phyloP scores from a whole-genome alignment of 1,139 yeast genomes.

The Candida gigantensis region DNA sequence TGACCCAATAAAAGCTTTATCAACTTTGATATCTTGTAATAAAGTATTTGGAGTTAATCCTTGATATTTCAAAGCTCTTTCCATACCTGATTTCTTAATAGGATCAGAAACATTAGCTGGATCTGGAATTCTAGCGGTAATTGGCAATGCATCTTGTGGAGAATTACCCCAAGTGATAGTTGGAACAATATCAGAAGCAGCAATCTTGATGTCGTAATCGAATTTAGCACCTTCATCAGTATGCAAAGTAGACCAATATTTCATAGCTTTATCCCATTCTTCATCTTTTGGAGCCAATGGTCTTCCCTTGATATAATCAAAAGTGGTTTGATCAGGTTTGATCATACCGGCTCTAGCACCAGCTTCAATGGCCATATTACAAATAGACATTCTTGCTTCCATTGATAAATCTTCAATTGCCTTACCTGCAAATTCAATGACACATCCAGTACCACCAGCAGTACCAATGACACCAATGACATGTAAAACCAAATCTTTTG shows the following conservation, averaged over 20 bases:
- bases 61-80: conserved; percentile 88
- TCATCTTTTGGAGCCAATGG: conserved; percentile 92
- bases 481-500: conserved; percentile 91
- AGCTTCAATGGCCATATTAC: conserved; percentile 98
- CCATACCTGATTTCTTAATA: conserved; percentile 78
- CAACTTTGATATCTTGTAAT: conserved; percentile 68
- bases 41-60: conserved; percentile 86
- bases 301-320: conserved; percentile 85
- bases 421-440: conserved; percentile 94
- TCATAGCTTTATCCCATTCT: conserved; percentile 92
- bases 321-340: conserved; percentile 88
- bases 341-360: conserved; percentile 99
- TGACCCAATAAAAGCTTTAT: conserved; percentile 95
- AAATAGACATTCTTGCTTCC: conserved; percentile 99
- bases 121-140: conserved; percentile 86
- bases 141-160: conserved; percentile 97
- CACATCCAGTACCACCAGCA: conserved; percentile 98
- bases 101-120: conserved; percentile 76
- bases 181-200: conserved; percentile 85
- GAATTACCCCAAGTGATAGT: conserved; percentile 99
- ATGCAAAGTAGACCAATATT: conserved; percentile 85
- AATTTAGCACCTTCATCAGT: conserved; percentile 89
- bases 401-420: conserved; percentile 86
- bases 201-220: conserved; percentile 78
- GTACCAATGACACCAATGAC: conserved; percentile 97